These are phyloP conservation scores for Uncinocarpus reesii DNA, from an alignment of 2,329 filamentous ascomycete genomes.

Conservation along the genomic window DNA sequence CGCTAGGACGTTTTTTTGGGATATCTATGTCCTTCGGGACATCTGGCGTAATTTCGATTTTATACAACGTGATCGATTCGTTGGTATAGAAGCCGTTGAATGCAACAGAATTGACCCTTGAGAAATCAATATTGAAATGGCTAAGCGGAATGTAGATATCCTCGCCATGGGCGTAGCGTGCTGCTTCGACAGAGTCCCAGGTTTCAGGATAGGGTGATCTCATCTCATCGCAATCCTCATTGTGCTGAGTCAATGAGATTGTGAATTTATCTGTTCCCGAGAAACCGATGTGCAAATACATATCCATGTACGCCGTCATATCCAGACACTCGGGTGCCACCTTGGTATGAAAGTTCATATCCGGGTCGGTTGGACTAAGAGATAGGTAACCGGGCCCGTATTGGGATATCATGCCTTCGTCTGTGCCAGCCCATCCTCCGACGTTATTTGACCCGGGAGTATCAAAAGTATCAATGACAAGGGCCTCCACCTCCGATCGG, in stretches of 20 bases:
- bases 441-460: constrained; percentile 47
- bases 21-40: constrained; percentile 45
- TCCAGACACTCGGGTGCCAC: constrained; percentile 48
- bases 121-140: constrained; percentile 55
- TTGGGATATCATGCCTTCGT: constrained; percentile 47
- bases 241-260: constrained; percentile 57
- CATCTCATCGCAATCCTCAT: constrained; percentile 46
- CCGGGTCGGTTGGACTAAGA: constrained; percentile 50
- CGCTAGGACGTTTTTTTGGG: constrained; percentile 51
- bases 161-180: constrained; percentile 44
- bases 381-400: constrained; percentile 45
- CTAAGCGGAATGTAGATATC: constrained; percentile 58
- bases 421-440: constrained; percentile 56
- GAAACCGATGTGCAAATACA: constrained; percentile 56
- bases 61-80: constrained; percentile 43
- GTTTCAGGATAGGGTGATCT: constrained; percentile 55
- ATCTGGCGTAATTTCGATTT: constrained; percentile 50
- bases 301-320: constrained; percentile 44
- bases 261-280: constrained; percentile 53
- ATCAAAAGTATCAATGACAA: constrained; percentile 53
- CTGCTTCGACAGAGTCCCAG: constrained; percentile 57
- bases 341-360: constrained; percentile 53
- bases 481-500: neutral
- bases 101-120: constrained; percentile 48
- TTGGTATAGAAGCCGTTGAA: constrained; percentile 55